Conservation (phyloP, 805 yeast species). For the Lipomyces kockii region DNA sequence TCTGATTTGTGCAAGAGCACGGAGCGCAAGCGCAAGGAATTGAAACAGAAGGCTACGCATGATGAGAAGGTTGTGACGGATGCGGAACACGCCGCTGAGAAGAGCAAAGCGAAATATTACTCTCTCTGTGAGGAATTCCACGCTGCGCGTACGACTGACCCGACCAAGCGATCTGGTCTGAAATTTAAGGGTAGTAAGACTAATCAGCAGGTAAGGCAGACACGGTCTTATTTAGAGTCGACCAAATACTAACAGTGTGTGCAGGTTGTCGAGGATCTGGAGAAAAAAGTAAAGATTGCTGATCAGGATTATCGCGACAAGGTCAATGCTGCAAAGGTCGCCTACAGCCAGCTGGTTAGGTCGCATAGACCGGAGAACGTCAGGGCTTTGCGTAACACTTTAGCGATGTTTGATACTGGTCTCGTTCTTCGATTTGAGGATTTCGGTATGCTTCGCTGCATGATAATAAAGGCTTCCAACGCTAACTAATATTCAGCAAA, state of each 20-base stretch:
- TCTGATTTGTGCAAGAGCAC: conserved; percentile 70
- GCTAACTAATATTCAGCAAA: conserved; percentile 52
- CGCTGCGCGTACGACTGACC: conserved; percentile 77
- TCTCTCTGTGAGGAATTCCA: conserved; percentile 87
- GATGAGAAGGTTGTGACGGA: conserved; percentile 86
- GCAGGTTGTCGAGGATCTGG: conserved; percentile 80
- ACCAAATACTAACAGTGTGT: not conserved
- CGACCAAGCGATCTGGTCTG: conserved; percentile 77
- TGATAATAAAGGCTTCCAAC: not conserved
- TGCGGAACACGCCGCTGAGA: conserved; percentile 81
- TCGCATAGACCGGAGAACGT: conserved; percentile 79
- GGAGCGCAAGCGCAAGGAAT: conserved; percentile 69
- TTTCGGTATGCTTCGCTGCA: conserved; percentile 50
- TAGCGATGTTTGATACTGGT: conserved; percentile 88
- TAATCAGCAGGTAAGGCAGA: conserved; percentile 59
- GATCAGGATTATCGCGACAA: conserved; percentile 84
- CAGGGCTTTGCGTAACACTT: conserved; percentile 70
- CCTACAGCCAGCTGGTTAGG: conserved; percentile 72
- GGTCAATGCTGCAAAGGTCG: conserved; percentile 71
- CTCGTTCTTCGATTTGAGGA: conserved; percentile 85
- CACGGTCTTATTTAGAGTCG: not conserved
- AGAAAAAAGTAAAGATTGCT: conserved; percentile 76
- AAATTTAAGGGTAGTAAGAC: conserved; percentile 72
- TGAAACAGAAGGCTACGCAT: conserved; percentile 80
- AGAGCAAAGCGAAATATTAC: conserved; percentile 79